These are phyloP conservation scores for Penicillium janthinellum DNA, from an alignment of 2,329 filamentous ascomycete species.

Conservation along the genomic window DNA sequence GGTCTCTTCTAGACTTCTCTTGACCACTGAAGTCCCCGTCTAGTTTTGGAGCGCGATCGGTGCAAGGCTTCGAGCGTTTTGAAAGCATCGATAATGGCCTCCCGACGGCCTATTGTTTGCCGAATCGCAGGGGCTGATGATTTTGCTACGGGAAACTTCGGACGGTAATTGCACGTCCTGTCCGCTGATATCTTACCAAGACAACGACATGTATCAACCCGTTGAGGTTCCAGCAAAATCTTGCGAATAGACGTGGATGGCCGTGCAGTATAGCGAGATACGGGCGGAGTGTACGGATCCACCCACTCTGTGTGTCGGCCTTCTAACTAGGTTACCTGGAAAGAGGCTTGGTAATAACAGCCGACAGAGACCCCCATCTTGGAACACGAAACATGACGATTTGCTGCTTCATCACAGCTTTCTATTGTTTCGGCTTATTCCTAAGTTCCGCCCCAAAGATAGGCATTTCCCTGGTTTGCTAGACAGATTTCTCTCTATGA, in stretches of 20 bases:
- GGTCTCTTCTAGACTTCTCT: too few relatives aligned
- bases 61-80: not conserved
- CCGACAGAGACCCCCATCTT: not conserved
- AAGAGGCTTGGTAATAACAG: not conserved
- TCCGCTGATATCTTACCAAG: not conserved
- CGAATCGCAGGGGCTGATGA: not conserved
- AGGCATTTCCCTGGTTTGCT: not conserved
- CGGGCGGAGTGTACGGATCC: not conserved
- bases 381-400: not conserved
- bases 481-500: not conserved
- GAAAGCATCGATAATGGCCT: not conserved
- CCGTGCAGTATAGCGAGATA: not conserved
- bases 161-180: too few relatives aligned
- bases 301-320: not conserved
- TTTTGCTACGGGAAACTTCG: not conserved
- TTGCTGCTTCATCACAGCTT: not conserved
- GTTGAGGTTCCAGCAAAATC: not conserved
- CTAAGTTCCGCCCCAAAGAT: not conserved
- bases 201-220: not conserved
- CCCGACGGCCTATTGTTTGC: not conserved
- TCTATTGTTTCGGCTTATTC: too few relatives aligned
- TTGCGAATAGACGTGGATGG: not conserved
- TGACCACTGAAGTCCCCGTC: not conserved
- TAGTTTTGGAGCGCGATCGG: not conserved
- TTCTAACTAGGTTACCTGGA: too few relatives aligned